phyloP scores from a whole-genome alignment of 2,329 filamentous ascomycete species.

The Apiospora aurea region DNA sequence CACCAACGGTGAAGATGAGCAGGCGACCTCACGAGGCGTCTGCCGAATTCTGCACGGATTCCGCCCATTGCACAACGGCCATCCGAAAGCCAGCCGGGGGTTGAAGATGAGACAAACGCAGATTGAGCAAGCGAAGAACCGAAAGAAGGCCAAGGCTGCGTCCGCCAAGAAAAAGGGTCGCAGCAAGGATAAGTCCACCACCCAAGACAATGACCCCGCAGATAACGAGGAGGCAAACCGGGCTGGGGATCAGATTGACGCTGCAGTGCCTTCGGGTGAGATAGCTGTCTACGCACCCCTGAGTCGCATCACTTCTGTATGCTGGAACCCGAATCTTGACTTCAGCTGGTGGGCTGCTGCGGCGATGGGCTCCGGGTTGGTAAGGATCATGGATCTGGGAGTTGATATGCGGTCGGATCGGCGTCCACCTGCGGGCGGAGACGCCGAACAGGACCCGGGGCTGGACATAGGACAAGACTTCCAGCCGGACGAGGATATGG shows the following conservation, averaged over 20 bases:
- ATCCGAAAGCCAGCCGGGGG: conserved; percentile 49
- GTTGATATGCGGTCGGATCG: conserved; percentile 21
- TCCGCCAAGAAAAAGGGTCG: conserved; percentile 29
- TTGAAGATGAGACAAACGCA: conserved; percentile 46
- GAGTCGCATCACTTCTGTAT: conserved; percentile 66
- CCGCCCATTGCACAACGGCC: conserved; percentile 56
- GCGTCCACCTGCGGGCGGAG: not conserved
- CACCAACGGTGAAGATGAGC: conserved; percentile 33
- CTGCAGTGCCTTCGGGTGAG: conserved; percentile 43
- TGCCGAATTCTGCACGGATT: conserved; percentile 62
- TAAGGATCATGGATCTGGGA: conserved; percentile 72
- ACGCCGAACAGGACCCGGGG: not conserved
- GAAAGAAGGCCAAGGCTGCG: conserved; percentile 40
- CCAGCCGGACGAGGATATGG: conserved; percentile 11
- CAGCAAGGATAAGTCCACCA: conserved; percentile 32
- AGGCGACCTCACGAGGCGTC: conserved; percentile 49
- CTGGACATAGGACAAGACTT: conserved; percentile 12
- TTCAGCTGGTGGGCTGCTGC: conserved; percentile 73
- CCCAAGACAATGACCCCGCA: conserved; percentile 37
- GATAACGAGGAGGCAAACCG: conserved; percentile 37
- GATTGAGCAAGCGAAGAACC: conserved; percentile 40
- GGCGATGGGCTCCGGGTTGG: conserved; percentile 70
- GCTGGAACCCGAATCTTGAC: conserved; percentile 73
- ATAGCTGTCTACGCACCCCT: conserved; percentile 66
- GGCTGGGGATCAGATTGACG: conserved; percentile 38